Percentiles rank a stretch among this genome's conserved stretches.
phyloP scores from a whole-genome alignment of 202 grass and related monocot species.

The Musa balbisiana region DNA sequence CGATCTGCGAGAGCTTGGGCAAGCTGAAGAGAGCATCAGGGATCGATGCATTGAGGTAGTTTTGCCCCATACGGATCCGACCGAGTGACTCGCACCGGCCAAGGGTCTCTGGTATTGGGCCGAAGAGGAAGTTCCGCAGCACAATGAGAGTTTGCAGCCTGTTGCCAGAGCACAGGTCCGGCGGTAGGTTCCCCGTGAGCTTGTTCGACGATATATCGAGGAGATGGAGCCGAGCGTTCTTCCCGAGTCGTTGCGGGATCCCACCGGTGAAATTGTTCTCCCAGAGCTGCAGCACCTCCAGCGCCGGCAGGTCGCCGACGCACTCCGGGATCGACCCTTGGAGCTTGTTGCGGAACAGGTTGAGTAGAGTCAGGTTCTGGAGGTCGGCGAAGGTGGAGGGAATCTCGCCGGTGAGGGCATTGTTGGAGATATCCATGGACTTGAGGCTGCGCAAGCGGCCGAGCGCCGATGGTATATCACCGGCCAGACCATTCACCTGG shows the following conservation, averaged over 20 bases:
- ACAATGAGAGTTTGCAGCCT: conserved; percentile 7
- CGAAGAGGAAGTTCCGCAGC: neutral
- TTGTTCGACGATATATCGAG: conserved; percentile 2
- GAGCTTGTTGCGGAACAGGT: neutral
- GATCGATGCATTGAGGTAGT: conserved; percentile 11
- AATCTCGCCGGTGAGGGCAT: conserved; percentile 1
- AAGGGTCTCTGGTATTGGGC: neutral
- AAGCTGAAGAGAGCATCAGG: neutral
- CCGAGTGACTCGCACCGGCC: neutral
- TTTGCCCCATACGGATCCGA: neutral
- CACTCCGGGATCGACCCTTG: neutral
- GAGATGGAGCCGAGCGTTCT: neutral
- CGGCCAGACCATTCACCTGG: conserved; percentile 6
- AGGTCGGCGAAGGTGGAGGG: neutral
- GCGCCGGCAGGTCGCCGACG: neutral
- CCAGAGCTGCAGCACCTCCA: conserved; percentile 9
- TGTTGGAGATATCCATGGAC: conserved; percentile 9
- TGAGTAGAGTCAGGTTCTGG: neutral
- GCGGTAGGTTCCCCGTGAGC: conserved; percentile 5
- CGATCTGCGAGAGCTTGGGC: conserved; percentile 10
- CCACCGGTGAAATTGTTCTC: neutral
- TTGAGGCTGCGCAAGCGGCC: conserved; percentile 2
- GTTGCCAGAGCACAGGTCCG: conserved; percentile 1
- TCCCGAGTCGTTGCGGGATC: neutral
- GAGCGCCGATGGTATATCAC: neutral